These are phyloP conservation scores for Helichrysum umbraculigerum DNA, from an alignment of 129 eudicot genomes.

Conservation along the genomic window DNA sequence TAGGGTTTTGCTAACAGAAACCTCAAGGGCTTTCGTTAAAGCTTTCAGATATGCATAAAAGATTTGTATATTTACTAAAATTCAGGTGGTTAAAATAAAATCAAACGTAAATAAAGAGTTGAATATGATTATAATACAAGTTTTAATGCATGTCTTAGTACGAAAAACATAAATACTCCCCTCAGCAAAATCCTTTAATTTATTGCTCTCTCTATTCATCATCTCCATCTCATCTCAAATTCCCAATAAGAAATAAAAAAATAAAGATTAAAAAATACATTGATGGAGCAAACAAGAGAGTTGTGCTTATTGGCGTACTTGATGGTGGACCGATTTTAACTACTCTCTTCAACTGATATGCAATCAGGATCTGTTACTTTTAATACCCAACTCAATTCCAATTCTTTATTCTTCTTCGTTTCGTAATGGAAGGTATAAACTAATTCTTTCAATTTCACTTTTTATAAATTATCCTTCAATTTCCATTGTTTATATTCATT, in stretches of 20 bases:
- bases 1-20: no score
- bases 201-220: not conserved
- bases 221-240: not conserved
- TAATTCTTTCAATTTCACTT: not conserved
- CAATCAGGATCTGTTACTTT: conserved; percentile 28
- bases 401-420: not conserved
- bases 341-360: conserved; percentile 25
- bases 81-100: no score
- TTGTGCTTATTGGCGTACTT: conserved; percentile 18
- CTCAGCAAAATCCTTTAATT: no score
- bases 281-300: conserved; percentile 28
- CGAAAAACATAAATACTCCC: no score
- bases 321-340: conserved; percentile 37
- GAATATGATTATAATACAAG: no score
- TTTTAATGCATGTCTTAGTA: no score
- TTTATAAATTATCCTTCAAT: not conserved
- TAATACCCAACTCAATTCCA: conserved; percentile 13
- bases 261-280: not conserved
- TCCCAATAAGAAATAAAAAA: not conserved
- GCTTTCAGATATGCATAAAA: no score
- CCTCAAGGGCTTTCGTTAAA: no score
- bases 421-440: conserved; percentile 38
- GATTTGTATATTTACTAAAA: no score
- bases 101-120: no score
- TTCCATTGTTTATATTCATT: not conserved